A percentile compares a stretch with the other conserved stretches of the same genome.
Evolutionary conservation across 75 land plant species (phyloP).

Genomic region (Sequoiadendron giganteum): DNA sequence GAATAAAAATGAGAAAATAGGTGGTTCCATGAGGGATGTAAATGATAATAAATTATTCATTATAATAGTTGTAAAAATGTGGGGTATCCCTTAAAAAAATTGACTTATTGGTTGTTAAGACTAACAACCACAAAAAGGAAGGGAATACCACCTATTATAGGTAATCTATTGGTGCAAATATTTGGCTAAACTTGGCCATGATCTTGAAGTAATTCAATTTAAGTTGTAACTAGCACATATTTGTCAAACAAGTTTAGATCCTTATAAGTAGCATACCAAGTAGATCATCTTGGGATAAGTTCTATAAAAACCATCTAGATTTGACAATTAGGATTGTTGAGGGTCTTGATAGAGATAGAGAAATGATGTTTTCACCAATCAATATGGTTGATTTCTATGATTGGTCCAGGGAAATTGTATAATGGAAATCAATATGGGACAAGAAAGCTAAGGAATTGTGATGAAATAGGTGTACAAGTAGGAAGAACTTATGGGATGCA

Average conservation of each 20-base stretch:
- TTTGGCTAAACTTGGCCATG: no score
- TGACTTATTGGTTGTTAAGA: neutral
- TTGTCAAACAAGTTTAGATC: no score
- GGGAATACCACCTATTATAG: neutral
- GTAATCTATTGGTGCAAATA: no score
- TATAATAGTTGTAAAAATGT: neutral
- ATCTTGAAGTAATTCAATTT: no score
- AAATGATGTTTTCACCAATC: neutral
- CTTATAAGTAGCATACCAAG: neutral
- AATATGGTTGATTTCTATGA: neutral
- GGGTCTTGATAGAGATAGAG: no score
- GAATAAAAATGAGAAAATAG: neutral
- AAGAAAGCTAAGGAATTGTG: neutral
- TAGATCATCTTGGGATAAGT: neutral
- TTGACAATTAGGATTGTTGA: no score
- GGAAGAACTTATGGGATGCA: no score
- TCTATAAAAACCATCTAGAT: no score
- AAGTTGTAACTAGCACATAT: no score
- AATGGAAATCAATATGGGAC: neutral
- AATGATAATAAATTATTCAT: neutral
- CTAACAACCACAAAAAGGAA: neutral
- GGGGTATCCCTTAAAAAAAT: neutral
- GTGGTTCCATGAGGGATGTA: neutral
- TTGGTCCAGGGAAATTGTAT: neutral
- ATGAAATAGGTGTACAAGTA: no score